A percentile compares a stretch with the other conserved stretches of the same genome.
Conservation (phyloP, 1,139 yeast genomes). For the Kurtzmaniella quercitrusa region DNA sequence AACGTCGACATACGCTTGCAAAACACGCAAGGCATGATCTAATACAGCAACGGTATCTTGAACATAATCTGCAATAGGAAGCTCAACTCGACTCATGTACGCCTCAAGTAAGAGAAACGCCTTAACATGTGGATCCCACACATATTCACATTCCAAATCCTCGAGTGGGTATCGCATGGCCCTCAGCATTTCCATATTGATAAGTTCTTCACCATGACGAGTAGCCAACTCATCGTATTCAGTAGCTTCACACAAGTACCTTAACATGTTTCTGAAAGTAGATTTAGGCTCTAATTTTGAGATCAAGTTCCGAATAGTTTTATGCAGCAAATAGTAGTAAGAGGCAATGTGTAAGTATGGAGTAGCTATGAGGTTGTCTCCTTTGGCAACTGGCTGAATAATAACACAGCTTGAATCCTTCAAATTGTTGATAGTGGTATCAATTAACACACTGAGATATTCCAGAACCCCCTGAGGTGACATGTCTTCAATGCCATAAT, state of each 20-base stretch:
- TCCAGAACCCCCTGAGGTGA: constrained; percentile 62
- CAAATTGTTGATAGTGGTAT: constrained; percentile 63
- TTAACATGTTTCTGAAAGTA: constrained; percentile 64
- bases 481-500: constrained; percentile 79
- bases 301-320: constrained; percentile 71
- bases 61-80: constrained; percentile 92
- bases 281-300: constrained; percentile 47
- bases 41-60: constrained; percentile 92
- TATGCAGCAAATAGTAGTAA: constrained; percentile 89
- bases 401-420: constrained; percentile 69
- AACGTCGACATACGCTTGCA: constrained; percentile 89
- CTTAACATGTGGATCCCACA: constrained; percentile 96
- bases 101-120: constrained; percentile 85
- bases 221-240: constrained; percentile 94
- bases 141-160: constrained; percentile 59
- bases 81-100: constrained; percentile 71
- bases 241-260: constrained; percentile 70
- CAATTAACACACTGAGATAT: constrained; percentile 72
- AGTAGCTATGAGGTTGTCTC: constrained; percentile 57
- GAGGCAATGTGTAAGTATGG: constrained; percentile 84
- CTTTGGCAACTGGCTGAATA: constrained; percentile 22
- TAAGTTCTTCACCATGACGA: constrained; percentile 90
- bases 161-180: constrained; percentile 75
- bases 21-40: constrained; percentile 89
- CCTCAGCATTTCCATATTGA: constrained; percentile 85